These are phyloP conservation scores for Lasiodiplodia gonubiensis DNA, from an alignment of 2,329 filamentous ascomycete species.

Conservation along the genomic window DNA sequence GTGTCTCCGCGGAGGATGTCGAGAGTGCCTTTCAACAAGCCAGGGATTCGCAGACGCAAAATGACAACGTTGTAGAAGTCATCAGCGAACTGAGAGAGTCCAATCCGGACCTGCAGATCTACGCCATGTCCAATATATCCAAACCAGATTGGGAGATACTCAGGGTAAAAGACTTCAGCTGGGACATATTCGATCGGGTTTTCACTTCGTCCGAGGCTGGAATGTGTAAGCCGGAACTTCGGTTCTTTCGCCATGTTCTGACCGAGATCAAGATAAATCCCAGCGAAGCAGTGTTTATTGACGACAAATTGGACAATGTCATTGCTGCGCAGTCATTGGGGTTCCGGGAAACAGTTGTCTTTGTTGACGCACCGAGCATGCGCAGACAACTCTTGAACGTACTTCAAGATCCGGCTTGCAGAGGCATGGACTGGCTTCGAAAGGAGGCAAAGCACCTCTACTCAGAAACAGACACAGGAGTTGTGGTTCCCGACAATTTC, in stretches of 20 bases:
- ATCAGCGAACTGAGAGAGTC: slow-evolving; percentile 32
- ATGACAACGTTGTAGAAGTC: slow-evolving; percentile 35
- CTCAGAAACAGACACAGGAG: slow-evolving; percentile 34
- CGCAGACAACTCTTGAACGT: slow-evolving; percentile 32
- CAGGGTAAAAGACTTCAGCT: slow-evolving; percentile 36
- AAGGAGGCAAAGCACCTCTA: slow-evolving; percentile 33
- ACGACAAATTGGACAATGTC: slow-evolving; percentile 41
- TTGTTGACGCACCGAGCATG: slow-evolving; percentile 29
- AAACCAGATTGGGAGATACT: slow-evolving; percentile 39
- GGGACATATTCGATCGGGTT: slow-evolving; percentile 43
- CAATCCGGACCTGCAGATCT: slow-evolving; percentile 34
- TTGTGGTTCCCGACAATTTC: slow-evolving; percentile 38
- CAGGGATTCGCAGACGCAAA: slow-evolving; percentile 36
- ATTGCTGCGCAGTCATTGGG: slow-evolving; percentile 38
- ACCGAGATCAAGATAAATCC: slow-evolving; percentile 31
- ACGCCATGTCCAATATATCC: slow-evolving; percentile 44
- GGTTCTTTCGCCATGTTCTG: slow-evolving; percentile 44
- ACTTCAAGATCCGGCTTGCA: slow-evolving; percentile 34
- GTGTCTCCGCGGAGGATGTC: slow-evolving; percentile 35
- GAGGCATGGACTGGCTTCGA: slow-evolving; percentile 34
- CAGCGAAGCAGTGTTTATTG: slow-evolving; percentile 38
- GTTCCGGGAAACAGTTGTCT: slow-evolving; percentile 37
- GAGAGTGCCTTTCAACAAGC: slow-evolving; percentile 39
- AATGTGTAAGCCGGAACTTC: slow-evolving; percentile 44
- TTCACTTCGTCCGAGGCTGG: slow-evolving; percentile 44